phyloP scores from a whole-genome alignment of 768 basidiomycete species.

The Boletus sensibilis region DNA sequence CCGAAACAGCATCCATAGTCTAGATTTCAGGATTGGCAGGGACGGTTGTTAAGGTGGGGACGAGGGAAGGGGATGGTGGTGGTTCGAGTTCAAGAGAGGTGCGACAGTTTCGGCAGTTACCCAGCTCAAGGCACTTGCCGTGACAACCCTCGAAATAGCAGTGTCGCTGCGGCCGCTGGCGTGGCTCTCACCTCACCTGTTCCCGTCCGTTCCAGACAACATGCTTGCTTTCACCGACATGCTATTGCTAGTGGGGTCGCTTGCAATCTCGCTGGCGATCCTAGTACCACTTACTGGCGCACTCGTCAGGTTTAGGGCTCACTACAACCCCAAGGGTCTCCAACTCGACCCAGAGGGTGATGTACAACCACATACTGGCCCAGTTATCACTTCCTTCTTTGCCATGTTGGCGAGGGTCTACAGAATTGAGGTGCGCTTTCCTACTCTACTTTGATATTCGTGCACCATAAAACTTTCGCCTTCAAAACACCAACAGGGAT shows the following conservation, averaged over 20 bases:
- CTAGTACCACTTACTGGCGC: conserved; percentile 65
- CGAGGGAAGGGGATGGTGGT: conserved; percentile 22
- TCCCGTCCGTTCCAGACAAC: conserved; percentile 12
- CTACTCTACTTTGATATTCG: background rate
- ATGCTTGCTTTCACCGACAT: conserved; percentile 39
- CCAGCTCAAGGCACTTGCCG: conserved; percentile 31
- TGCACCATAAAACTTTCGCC: background rate
- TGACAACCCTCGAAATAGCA: conserved; percentile 14
- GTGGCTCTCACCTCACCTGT: background rate
- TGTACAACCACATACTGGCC: conserved; percentile 73
- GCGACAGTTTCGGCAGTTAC: conserved; percentile 21
- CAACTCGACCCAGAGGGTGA: conserved; percentile 76
- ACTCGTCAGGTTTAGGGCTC: conserved; percentile 75
- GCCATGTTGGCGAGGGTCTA: conserved; percentile 72
- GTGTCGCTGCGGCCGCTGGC: background rate
- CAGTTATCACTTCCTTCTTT: conserved; percentile 73
- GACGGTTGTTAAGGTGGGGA: background rate
- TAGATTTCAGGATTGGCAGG: background rate
- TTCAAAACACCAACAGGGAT: conserved; percentile 45
- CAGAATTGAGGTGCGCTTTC: conserved; percentile 60
- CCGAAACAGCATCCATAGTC: background rate
- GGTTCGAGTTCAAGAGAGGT: conserved; percentile 33
- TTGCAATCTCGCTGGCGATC: conserved; percentile 53
- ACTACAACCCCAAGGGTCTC: conserved; percentile 84
- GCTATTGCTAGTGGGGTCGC: conserved; percentile 43